Percentiles rank a stretch among this genome's conserved stretches.
phyloP scores from a whole-genome alignment of 2,329 filamentous ascomycete species.

The Diaporthe eres region DNA sequence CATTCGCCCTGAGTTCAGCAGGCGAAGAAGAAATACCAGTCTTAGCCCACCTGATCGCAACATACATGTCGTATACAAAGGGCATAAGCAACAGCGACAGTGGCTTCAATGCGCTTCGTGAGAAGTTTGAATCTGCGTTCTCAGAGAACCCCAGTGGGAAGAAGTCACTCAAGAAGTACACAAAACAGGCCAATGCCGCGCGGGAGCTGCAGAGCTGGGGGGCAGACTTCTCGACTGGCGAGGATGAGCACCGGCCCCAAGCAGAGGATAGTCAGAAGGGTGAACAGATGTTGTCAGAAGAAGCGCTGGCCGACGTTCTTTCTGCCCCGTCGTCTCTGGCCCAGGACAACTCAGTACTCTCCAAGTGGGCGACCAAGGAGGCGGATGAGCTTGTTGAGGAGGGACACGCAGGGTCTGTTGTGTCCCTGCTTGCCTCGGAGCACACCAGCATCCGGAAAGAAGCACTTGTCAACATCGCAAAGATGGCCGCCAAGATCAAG shows the following conservation, averaged over 20 bases:
- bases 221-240: constrained; percentile 39
- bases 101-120: constrained; percentile 8
- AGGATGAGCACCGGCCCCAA: constrained; percentile 45
- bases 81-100: constrained; percentile 60
- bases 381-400: constrained; percentile 85
- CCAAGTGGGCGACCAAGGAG: constrained; percentile 81
- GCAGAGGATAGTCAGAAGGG: constrained; percentile 40
- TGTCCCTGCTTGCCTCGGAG: constrained; percentile 82
- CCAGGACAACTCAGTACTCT: constrained; percentile 67
- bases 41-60: constrained; percentile 71
- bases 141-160: constrained; percentile 34
- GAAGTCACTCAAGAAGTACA: constrained; percentile 39
- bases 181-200: constrained; percentile 31
- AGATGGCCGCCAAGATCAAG: constrained; percentile 73
- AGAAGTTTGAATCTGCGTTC: constrained; percentile 37
- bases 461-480: constrained; percentile 77
- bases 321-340: constrained; percentile 60
- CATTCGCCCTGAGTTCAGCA: constrained; percentile 72
- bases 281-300: constrained; percentile 42
- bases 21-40: constrained; percentile 58
- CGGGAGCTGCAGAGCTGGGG: constrained; percentile 42
- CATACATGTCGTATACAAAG: constrained; percentile 68
- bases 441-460: constrained; percentile 84
- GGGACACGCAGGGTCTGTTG: constrained; percentile 77
- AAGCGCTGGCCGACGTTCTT: constrained; percentile 68